Percentiles rank a stretch among this genome's conserved stretches.
Conservation (phyloP, 140 eudicot species). For the Bidens hawaiensis region DNA sequence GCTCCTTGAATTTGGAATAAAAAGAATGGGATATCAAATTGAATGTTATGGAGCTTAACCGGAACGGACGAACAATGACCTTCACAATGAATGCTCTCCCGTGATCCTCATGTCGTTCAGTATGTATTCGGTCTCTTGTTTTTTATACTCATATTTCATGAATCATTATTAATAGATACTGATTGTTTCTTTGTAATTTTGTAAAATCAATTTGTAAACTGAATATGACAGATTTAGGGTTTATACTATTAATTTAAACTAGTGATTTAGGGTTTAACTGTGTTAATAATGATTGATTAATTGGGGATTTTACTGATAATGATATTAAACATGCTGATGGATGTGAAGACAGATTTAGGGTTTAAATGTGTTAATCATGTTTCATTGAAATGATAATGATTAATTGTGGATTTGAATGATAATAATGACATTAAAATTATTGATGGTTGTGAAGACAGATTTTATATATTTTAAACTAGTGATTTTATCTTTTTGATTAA, state of each 20-base stretch:
- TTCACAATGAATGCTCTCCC: conserved; percentile 86
- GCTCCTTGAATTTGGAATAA: too few species aligned
- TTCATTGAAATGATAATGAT: not conserved
- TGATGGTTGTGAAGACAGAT: too few species aligned
- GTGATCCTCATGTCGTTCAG: conserved; percentile 91
- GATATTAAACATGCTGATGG: not conserved
- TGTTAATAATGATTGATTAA: too few species aligned
- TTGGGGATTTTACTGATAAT: not conserved
- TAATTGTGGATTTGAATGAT: too few species aligned
- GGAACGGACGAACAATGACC: too few species aligned
- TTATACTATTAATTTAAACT: too few species aligned
- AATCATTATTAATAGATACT: not conserved
- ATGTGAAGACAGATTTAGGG: not conserved
- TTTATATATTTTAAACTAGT: too few species aligned
- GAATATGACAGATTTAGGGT: not conserved
- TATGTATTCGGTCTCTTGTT: conserved; percentile 21
- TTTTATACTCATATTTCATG: not conserved
- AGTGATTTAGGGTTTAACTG: not conserved
- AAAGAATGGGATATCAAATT: too few species aligned
- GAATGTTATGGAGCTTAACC: too few species aligned
- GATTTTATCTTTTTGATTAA: not conserved
- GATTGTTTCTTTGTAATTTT: not conserved
- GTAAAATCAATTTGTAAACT: too few species aligned
- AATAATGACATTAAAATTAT: too few species aligned
- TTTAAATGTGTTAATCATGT: not conserved